phyloP scores from a whole-genome alignment of 352 stramenopile genomes.

The Phytophthora idaei region DNA sequence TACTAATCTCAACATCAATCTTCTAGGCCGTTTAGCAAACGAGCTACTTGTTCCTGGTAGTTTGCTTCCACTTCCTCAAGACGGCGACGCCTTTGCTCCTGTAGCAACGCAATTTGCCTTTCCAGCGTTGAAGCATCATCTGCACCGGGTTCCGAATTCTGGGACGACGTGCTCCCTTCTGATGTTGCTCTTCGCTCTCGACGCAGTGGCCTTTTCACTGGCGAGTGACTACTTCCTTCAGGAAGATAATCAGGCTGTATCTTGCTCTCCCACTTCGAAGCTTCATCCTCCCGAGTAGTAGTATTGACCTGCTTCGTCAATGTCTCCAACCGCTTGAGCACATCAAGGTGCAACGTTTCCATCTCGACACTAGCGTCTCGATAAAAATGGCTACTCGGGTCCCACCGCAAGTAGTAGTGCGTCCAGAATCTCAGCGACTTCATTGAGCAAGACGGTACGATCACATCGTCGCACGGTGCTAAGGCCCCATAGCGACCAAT shows the following conservation, averaged over 20 bases:
- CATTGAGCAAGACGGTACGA: constrained; percentile 70
- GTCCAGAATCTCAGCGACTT: constrained; percentile 80
- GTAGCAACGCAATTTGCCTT: constrained; percentile 40
- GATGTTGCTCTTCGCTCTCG: constrained; percentile 18
- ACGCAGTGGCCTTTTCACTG: constrained; percentile 2
- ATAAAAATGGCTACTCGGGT: constrained; percentile 60
- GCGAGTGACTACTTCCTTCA: constrained; percentile 10
- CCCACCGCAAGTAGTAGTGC: constrained; percentile 83
- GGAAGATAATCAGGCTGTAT: constrained; percentile 11
- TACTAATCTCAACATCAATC: too few relatives aligned
- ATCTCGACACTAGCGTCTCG: constrained; percentile 65
- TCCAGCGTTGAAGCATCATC: constrained; percentile 28
- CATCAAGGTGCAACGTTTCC: constrained; percentile 61
- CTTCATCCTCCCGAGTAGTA: constrained; percentile 34
- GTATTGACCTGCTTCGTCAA: constrained; percentile 31
- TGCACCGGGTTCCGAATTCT: constrained; percentile 28
- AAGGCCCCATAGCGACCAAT: constrained; percentile 39
- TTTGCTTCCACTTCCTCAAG: constrained; percentile 44
- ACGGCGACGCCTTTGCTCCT: constrained; percentile 36
- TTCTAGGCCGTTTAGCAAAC: background rate
- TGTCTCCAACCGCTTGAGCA: constrained; percentile 42
- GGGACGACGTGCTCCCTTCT: constrained; percentile 39
- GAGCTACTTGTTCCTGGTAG: constrained; percentile 46
- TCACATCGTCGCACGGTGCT: constrained; percentile 57
- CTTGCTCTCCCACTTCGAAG: constrained; percentile 39